Percentiles rank a stretch among this genome's conserved stretches.
phyloP scores from a whole-genome alignment of 164 flowering plant species.

The Vitis labrusca region DNA sequence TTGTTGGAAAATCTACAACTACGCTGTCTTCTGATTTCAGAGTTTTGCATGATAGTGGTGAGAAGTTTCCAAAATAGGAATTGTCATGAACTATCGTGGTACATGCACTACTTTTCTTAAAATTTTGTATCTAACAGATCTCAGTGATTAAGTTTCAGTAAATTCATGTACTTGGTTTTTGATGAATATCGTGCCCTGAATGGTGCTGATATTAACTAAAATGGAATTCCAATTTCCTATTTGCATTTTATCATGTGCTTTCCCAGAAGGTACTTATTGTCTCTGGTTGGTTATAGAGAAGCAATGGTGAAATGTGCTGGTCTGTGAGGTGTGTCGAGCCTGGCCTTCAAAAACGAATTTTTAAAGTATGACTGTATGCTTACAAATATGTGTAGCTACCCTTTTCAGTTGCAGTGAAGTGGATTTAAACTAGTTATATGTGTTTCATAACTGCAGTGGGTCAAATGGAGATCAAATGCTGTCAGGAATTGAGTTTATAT shows the following conservation, averaged over 20 bases:
- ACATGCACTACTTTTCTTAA: not conserved
- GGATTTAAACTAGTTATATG: slow-evolving; percentile 3
- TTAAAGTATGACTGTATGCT: not conserved
- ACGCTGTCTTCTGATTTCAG: not conserved
- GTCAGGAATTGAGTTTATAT: slow-evolving; percentile 52
- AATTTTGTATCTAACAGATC: not conserved
- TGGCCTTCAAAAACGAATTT: not conserved
- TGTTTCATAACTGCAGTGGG: slow-evolving; percentile 52
- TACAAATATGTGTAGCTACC: not conserved
- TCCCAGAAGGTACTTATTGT: not conserved
- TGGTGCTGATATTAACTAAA: not conserved
- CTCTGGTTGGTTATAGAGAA: not conserved
- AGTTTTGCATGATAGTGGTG: not conserved
- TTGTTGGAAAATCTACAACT: not conserved
- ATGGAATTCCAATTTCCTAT: not conserved
- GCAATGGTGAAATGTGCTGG: slow-evolving; percentile 3
- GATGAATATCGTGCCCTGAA: not conserved
- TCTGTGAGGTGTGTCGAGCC: not conserved
- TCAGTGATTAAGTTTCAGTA: not conserved
- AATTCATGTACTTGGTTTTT: not conserved
- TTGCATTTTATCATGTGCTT: not conserved
- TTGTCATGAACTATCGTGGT: not conserved
- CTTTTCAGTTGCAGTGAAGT: not conserved
- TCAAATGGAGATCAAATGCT: slow-evolving; percentile 57
- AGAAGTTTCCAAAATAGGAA: not conserved